Base-by-base conservation (phyloP, 2,329 filamentous ascomycete genomes). In the Verticillium albo-atrum region DNA sequence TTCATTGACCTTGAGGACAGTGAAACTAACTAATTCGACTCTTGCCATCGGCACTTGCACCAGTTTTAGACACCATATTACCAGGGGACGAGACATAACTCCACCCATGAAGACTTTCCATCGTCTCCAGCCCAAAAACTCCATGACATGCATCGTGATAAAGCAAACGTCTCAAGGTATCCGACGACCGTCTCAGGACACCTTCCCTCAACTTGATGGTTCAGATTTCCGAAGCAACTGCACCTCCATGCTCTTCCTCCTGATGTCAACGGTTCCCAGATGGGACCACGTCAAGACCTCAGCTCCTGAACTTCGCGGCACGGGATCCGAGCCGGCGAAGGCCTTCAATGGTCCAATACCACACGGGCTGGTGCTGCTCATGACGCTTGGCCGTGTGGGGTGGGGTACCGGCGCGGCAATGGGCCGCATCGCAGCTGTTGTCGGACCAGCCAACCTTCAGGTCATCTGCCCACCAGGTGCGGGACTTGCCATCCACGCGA, bases 401-500 rank as follows among this genome's bases (percentile, higher is more conserved):
- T n/a, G 25, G 34, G 10, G 54, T 56, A 35, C 54, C 54, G 5
- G 66, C 65, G 42, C 75, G 75, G 55, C 75, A 77, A 50, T 63
- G 63, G 6, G 71, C 70, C 51, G 75, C 74, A 26, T 72, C 68
- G 60, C 75, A 77, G 53, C 68, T 72, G 60, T 76, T 78, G 63
- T 78, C 74, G 20, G 66, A 75, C 75, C 75, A 77, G 53, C 75
- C 74, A 51, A 76, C 65, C 23, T 68, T 68, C 60, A 77, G 68
- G 59, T 77, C 75, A 57, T 77, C 75, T 27, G 68, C 73, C 75
- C 75, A 77, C 75, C 75, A 77, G 30, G 72, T 67, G 58, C 74
- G 71, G 27, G 75, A 65, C 28, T 76, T 67, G 26, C 70, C 63
- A 37, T 73, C 73, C 47, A 78, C 74, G 23, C 68, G 74, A 17